Evolutionary conservation across 441 rosid species (phyloP), one percentile per base, ranked within the genome.

Genomic region (Adansonia madagascariensis): DNA sequence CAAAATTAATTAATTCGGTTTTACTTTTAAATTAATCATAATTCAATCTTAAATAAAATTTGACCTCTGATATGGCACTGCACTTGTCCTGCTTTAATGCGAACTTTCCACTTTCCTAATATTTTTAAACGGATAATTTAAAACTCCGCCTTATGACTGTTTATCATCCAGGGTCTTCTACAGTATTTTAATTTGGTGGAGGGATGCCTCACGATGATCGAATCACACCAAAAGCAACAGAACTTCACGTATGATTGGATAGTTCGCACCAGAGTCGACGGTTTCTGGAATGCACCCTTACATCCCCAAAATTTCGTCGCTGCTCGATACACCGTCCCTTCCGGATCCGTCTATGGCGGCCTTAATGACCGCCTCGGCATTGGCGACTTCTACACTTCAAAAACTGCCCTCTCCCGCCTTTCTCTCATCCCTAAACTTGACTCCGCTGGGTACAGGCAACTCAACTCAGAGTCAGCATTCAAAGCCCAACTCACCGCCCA

Each of bases 391-490:
- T 75, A 82, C 75, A 80, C 92, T 65, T 92, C 98, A 1, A 76
- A 66, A 0, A 83, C 84, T 0, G 98, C 99, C 10, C 97, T 96
- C 73, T 89, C 98, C 24, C 97, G 99, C 46, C 90, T 92, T 67
- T 86, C 98, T 0, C 88, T 94, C 39, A 76, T 96, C 39, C 96
- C 97, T 3, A 80, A 87, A 8, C 93, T 95, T 0, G 94, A 92
- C 78, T 77, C 81, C 0, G 86, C 91, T 7, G 94, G 96, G 0
- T 83, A 76, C 39, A 86, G 76, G 9, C 66, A 79, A 52, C 92
- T 96, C 61, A 96, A 96, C 91, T 96, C 99, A n/a, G 99, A 96
- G 55, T 67, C 97, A 15, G 87, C 98, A 4, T 92, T 96, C 84
- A 89, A 80, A 44, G 97, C 97, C 63, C 99, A 94, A 73, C 97